phyloP scores from a whole-genome alignment of 2,329 filamentous ascomycete species.

The Tolypocladium album region DNA sequence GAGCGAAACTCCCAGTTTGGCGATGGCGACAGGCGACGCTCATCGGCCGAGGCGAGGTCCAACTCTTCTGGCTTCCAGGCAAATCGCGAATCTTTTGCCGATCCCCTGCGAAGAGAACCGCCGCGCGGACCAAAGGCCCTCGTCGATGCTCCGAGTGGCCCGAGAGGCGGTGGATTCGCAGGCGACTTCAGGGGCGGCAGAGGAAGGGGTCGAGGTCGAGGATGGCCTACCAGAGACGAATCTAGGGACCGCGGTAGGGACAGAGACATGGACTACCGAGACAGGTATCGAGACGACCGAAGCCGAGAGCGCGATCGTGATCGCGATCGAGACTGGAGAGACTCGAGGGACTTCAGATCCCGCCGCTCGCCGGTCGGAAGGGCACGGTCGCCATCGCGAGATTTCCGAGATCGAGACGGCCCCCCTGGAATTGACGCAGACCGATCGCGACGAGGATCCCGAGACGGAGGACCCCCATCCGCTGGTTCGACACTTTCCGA shows the following conservation, averaged over 20 bases:
- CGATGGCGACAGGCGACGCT: constrained; percentile 59
- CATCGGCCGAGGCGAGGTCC: constrained; percentile 45
- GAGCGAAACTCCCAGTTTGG: constrained; percentile 43
- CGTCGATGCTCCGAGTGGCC: constrained; percentile 57
- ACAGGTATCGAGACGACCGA: constrained; percentile 49
- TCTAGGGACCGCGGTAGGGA: constrained; percentile 50
- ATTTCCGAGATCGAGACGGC: constrained; percentile 50
- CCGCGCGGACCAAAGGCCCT: constrained; percentile 75
- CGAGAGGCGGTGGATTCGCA: constrained; percentile 54
- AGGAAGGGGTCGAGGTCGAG: constrained; percentile 45
- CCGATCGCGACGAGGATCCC: constrained; percentile 55
- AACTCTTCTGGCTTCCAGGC: constrained; percentile 50
- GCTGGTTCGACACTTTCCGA: constrained; percentile 64
- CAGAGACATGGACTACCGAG: constrained; percentile 48
- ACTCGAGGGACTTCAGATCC: constrained; percentile 24
- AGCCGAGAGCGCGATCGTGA: constrained; percentile 48
- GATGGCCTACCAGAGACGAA: constrained; percentile 47
- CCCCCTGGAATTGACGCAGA: constrained; percentile 57
- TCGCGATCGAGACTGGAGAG: constrained; percentile 39
- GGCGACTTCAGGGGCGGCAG: constrained; percentile 49
- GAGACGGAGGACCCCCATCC: constrained; percentile 59
- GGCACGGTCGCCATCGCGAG: constrained; percentile 55
- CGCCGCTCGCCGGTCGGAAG: constrained; percentile 50
- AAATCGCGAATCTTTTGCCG: constrained; percentile 47
- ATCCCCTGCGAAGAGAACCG: constrained; percentile 52